A percentile compares a stretch with the other conserved stretches of the same genome.
phyloP scores from a whole-genome alignment of 768 basidiomycete species.

The Rhizopogon roseolus region DNA sequence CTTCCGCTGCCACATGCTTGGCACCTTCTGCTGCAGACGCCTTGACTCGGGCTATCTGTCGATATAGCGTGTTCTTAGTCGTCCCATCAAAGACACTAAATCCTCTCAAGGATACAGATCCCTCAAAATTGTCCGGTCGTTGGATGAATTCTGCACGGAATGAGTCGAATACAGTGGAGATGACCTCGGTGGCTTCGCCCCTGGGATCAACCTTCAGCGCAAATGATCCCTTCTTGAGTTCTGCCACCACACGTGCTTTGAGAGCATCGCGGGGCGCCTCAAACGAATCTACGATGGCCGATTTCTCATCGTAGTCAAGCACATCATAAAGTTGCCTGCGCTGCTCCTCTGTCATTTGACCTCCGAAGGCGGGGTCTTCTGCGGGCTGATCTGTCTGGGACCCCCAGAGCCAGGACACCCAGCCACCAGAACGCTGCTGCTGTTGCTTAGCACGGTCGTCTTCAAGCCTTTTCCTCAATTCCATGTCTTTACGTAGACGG shows the following conservation, averaged over 20 bases:
- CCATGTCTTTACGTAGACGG: conserved; percentile 79
- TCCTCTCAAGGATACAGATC: conserved; percentile 77
- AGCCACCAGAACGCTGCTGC: conserved; percentile 46
- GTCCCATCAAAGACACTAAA: conserved; percentile 93
- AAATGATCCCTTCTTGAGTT: conserved; percentile 86
- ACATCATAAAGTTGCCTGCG: conserved; percentile 84
- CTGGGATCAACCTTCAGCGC: conserved; percentile 75
- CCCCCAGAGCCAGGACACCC: conserved; percentile 84
- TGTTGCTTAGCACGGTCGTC: conserved; percentile 61
- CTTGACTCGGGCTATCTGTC: conserved; percentile 87
- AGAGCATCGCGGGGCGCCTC: conserved; percentile 76
- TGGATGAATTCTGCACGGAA: conserved; percentile 84
- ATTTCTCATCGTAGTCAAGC: conserved; percentile 89
- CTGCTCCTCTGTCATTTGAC: conserved; percentile 84
- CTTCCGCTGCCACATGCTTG: conserved; percentile 31
- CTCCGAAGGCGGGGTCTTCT: conserved; percentile 55
- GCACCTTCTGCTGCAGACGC: conserved; percentile 27
- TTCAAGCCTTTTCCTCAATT: conserved; percentile 56
- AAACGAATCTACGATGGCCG: conserved; percentile 63
- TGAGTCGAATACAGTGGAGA: conserved; percentile 82
- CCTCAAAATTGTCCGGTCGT: conserved; percentile 83
- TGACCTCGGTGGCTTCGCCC: conserved; percentile 58
- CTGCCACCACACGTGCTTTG: conserved; percentile 68
- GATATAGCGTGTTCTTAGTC: conserved; percentile 70
- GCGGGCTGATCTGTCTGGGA: conserved; percentile 30